phyloP scores from a whole-genome alignment of 768 basidiomycete species.

The Suillus hirtellus region DNA sequence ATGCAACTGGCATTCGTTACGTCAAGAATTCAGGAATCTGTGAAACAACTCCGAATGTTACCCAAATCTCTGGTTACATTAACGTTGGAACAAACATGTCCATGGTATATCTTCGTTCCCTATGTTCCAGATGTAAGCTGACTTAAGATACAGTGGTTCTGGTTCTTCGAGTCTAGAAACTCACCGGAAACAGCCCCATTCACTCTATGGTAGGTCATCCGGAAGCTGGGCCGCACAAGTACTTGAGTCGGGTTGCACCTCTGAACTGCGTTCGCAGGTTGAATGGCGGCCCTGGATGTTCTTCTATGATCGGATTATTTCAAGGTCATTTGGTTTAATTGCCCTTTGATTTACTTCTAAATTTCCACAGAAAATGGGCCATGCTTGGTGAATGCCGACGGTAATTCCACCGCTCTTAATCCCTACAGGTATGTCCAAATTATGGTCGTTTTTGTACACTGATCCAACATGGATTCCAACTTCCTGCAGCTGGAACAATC shows the following conservation, averaged over 20 bases:
- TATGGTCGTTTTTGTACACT: neutral
- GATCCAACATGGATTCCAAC: too few relatives aligned
- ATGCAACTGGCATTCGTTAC: constrained; percentile 42
- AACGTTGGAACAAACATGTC: constrained; percentile 59
- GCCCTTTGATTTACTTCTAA: neutral
- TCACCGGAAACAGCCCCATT: constrained; percentile 64
- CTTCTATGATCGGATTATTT: constrained; percentile 66
- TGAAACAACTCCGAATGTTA: constrained; percentile 63
- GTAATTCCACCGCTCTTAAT: constrained; percentile 53
- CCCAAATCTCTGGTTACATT: constrained; percentile 65
- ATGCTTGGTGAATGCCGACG: constrained; percentile 57
- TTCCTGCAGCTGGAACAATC: constrained; percentile 58
- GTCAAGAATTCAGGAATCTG: constrained; percentile 62
- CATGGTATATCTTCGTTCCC: constrained; percentile 41
- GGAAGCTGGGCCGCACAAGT: neutral
- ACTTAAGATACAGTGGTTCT: constrained; percentile 58
- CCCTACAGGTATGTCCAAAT: constrained; percentile 50
- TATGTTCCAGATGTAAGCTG: neutral
- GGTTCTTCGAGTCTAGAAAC: constrained; percentile 69
- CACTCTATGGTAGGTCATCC: constrained; percentile 52
- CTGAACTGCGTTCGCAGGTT: constrained; percentile 35
- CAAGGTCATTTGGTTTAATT: constrained; percentile 41
- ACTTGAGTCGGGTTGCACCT: neutral
- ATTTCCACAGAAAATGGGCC: constrained; percentile 57
- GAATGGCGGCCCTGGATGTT: constrained; percentile 64